A percentile compares a stretch with the other conserved stretches of the same genome.
Conservation (phyloP, 352 stramenopile genomes). For the Globisporangium camurandrum region DNA sequence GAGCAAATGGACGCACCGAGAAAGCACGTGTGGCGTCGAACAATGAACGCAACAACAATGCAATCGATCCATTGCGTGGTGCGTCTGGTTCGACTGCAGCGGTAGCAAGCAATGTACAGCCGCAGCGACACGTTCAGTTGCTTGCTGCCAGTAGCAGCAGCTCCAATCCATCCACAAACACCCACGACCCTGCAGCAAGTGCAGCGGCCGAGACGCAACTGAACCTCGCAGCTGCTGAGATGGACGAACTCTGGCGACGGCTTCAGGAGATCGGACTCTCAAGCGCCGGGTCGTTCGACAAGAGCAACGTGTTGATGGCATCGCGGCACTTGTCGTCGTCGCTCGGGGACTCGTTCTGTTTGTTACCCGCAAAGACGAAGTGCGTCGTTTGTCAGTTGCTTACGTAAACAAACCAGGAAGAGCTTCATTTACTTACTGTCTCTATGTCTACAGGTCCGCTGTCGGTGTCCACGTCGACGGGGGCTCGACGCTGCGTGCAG, state of each 20-base stretch:
- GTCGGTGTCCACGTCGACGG: slow-evolving; percentile 67
- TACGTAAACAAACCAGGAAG: neutral
- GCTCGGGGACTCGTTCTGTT: slow-evolving; percentile 78
- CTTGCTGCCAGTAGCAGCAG: neutral
- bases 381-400: neutral
- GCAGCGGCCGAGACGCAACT: slow-evolving; percentile 48
- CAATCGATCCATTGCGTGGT: neutral
- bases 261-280: slow-evolving; percentile 74
- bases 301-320: slow-evolving; percentile 66
- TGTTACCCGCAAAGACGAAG: slow-evolving; percentile 54
- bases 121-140: too few species aligned
- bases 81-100: neutral
- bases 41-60: neutral
- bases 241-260: slow-evolving; percentile 79
- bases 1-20: neutral
- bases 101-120: neutral
- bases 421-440: neutral
- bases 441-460: slow-evolving; percentile 18
- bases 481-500: slow-evolving; percentile 63
- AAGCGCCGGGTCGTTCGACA: slow-evolving; percentile 38
- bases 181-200: slow-evolving; percentile 11
- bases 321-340: slow-evolving; percentile 76
- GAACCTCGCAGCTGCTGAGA: slow-evolving; percentile 63
- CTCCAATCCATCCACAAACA: too few species aligned
- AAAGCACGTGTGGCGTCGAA: too few species aligned